Evolutionary conservation across 352 stramenopile genomes (phyloP).

Genomic region (Paralagenidium karlingii): DNA sequence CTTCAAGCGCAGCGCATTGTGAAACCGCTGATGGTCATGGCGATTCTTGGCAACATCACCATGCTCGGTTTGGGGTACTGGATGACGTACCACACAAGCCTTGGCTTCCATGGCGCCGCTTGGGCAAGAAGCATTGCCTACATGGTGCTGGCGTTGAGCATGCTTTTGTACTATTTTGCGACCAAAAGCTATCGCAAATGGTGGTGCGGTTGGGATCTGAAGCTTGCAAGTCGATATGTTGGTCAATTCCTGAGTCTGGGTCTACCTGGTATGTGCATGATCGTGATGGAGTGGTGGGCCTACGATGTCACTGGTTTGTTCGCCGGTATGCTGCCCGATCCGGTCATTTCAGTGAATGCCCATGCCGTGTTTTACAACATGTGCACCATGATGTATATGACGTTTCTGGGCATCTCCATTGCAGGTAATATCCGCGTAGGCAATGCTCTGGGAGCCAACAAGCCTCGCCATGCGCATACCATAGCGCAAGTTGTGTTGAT

Average conservation of each 20-base stretch:
- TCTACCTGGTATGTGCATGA: constrained; percentile 39
- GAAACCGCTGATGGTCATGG: constrained; percentile 66
- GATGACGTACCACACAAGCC: constrained; percentile 62
- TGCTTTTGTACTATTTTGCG: constrained; percentile 53
- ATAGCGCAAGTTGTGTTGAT: constrained; percentile 20
- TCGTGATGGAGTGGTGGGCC: constrained; percentile 65
- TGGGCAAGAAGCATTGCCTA: constrained; percentile 49
- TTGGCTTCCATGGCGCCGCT: constrained; percentile 63
- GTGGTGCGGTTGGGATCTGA: constrained; percentile 52
- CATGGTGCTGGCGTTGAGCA: constrained; percentile 36
- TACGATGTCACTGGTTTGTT: constrained; percentile 63
- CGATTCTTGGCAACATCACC: constrained; percentile 55
- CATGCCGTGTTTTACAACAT: constrained; percentile 67
- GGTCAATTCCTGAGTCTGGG: constrained; percentile 48
- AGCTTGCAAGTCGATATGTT: constrained; percentile 28
- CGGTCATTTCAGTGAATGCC: constrained; percentile 47
- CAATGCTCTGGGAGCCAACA: constrained; percentile 56
- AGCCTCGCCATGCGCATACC: constrained; percentile 33
- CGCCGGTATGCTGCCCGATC: constrained; percentile 39
- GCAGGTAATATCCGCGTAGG: constrained; percentile 59
- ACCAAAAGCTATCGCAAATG: constrained; percentile 33
- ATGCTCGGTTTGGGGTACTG: constrained; percentile 66
- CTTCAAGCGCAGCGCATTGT: constrained; percentile 80
- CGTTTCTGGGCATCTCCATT: constrained; percentile 50
- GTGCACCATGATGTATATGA: constrained; percentile 56